Percentiles rank a stretch among this genome's conserved stretches.
Evolutionary conservation across 192 early-diverging fungal genomes (phyloP).

Genomic region (Physocladia obscura): DNA sequence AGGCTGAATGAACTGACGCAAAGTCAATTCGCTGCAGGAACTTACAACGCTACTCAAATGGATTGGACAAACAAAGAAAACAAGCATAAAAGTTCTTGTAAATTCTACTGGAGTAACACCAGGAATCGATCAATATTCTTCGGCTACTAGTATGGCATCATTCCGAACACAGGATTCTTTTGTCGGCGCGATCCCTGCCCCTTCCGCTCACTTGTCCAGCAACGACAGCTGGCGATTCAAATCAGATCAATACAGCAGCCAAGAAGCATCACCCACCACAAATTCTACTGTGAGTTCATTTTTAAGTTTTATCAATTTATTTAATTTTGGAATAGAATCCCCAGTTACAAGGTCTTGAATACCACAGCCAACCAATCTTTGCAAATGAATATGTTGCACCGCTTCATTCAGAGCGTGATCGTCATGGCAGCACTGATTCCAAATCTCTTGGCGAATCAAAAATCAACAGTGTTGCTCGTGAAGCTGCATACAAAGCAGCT

Average conservation of each 20-base stretch:
- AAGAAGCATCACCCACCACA: background rate
- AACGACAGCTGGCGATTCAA: constrained; percentile 9
- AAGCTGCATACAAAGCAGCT: constrained; percentile 13
- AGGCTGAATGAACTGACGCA: too few species aligned
- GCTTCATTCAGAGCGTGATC: background rate
- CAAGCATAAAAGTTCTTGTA: background rate
- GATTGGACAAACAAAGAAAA: background rate
- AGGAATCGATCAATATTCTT: background rate
- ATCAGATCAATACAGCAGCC: background rate
- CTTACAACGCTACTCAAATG: constrained; percentile 5
- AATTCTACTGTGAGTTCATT: too few species aligned
- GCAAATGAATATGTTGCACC: background rate
- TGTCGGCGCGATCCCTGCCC: constrained; percentile 7
- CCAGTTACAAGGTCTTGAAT: constrained; percentile 1
- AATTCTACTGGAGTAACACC: background rate
- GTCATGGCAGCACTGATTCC: background rate
- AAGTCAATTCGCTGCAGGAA: background rate
- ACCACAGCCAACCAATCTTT: background rate
- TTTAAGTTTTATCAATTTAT: too few species aligned
- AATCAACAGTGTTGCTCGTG: background rate
- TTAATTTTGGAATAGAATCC: background rate
- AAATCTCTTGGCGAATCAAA: background rate
- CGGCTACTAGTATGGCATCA: constrained; percentile 9
- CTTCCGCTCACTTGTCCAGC: background rate
- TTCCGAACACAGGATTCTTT: constrained; percentile 20